Percentiles rank a stretch among this genome's conserved stretches.
These are phyloP conservation scores for Aspergillus incahuasiensis DNA, from an alignment of 495 filamentous ascomycete genomes.

Conservation along the genomic window DNA sequence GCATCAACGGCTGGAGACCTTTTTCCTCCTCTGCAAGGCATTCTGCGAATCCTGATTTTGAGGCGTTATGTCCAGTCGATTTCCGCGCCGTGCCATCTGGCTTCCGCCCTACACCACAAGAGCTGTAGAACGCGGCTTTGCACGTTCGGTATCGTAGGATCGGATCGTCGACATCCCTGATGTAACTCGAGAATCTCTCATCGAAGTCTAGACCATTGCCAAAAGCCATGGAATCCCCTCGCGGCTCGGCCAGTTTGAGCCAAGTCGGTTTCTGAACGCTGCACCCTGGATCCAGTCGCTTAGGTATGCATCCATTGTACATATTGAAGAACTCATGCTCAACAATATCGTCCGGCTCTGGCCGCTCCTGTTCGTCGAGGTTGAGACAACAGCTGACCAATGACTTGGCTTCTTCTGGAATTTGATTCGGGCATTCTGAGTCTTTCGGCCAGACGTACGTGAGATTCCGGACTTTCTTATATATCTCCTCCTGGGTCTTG, in stretches of 20 bases:
- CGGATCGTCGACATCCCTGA: constrained; percentile 37
- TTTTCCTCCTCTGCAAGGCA: constrained; percentile 66
- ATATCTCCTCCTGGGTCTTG: constrained; percentile 80
- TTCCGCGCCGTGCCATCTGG: constrained; percentile 41
- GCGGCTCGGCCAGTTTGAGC: constrained; percentile 40
- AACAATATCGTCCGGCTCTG: constrained; percentile 75
- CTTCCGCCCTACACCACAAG: constrained; percentile 49
- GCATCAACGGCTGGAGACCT: constrained; percentile 64
- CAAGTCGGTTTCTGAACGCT: constrained; percentile 41
- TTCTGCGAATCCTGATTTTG: constrained; percentile 62
- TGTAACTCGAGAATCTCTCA: constrained; percentile 37
- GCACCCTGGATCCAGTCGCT: constrained; percentile 38
- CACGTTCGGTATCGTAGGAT: constrained; percentile 40
- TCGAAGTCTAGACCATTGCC: constrained; percentile 45
- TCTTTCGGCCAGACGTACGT: constrained; percentile 76
- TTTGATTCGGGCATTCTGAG: constrained; percentile 37
- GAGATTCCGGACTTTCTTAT: constrained; percentile 64
- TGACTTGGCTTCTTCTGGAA: constrained; percentile 64
- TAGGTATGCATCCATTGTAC: constrained; percentile 51
- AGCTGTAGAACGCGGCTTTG: constrained; percentile 42
- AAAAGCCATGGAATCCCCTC: constrained; percentile 44
- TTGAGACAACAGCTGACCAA: constrained; percentile 70
- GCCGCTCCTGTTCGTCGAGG: constrained; percentile 66
- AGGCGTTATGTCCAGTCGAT: constrained; percentile 37
- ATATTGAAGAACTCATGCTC: constrained; percentile 77